phyloP scores from a whole-genome alignment of 2,329 filamentous ascomycete genomes.

The Colletotrichum sidae region DNA sequence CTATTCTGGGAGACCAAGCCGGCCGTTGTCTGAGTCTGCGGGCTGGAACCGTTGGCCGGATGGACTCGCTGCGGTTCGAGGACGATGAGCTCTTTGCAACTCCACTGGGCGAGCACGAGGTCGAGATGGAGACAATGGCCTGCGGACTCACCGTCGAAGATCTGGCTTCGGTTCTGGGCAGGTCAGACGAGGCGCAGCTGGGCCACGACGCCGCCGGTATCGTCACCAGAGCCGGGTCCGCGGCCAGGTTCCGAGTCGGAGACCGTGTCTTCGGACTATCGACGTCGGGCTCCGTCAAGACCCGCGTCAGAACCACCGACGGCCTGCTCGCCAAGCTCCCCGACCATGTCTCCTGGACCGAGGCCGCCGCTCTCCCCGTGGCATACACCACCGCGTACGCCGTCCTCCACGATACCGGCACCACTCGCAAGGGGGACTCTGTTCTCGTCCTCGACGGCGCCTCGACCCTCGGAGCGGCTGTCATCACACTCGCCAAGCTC shows the following conservation, averaged over 20 bases:
- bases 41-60: conserved; percentile 41
- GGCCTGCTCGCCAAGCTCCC: conserved; percentile 50
- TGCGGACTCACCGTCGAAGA: conserved; percentile 60
- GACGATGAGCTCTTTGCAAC: conserved; percentile 40
- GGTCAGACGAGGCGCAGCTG: conserved; percentile 38
- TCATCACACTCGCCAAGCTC: conserved; percentile 46
- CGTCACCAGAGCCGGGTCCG: conserved; percentile 46
- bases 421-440: conserved; percentile 42
- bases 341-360: conserved; percentile 48
- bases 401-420: conserved; percentile 43
- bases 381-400: conserved; percentile 48
- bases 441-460: conserved; percentile 51
- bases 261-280: conserved; percentile 44
- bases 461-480: conserved; percentile 50
- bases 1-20: background rate
- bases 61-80: conserved; percentile 42
- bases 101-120: conserved; percentile 47
- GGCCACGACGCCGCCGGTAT: conserved; percentile 48
- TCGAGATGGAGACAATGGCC: conserved; percentile 56
- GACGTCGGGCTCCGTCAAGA: conserved; percentile 38
- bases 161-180: conserved; percentile 47
- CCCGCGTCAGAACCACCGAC: conserved; percentile 37
- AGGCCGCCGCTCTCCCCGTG: conserved; percentile 47
- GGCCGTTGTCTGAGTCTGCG: conserved; percentile 48
- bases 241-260: conserved; percentile 45